Evolutionary conservation across 768 basidiomycete species (phyloP), one percentile per base, ranked within the genome.

Genomic region (Leccinum truebloodii): DNA sequence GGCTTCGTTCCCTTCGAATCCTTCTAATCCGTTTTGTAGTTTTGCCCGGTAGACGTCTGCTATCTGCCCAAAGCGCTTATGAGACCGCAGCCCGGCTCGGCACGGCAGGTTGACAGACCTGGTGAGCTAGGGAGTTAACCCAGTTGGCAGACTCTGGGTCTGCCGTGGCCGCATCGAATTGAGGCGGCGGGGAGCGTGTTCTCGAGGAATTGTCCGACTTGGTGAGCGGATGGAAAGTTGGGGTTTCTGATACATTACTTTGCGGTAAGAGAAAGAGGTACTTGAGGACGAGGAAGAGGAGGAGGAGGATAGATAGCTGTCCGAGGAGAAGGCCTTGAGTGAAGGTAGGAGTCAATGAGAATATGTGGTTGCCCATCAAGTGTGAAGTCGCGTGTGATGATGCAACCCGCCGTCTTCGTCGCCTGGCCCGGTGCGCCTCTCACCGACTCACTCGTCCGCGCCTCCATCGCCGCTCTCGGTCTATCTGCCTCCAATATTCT

Each of bases 261-360:
- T 85, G 80, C 6, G 91, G 86, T 67, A 97, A 93, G 63, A 99
- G 88, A 71, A 99, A 97, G 59, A 98, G 87, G 77, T 97, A 98
- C 71, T 92, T 92, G 76, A 99, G 86, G 71, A 99, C 84, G 63
- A 95, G 77, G 52, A 80, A 81, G 30, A 92, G 81, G 52, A 95
- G 81, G 54, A 89, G 68, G 49, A 94, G 79, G 67, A 99, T 88
- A 26, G 94, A 95, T 22, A 93, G 80, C 74, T 98, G 96, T 59
- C 96, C 96, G 49, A 98, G 76, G 41, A 99, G 79, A 37, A 99
- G 84, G 16, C 96, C 96, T 71, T 98, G 95, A 0, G 95, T 97
- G 76, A 99, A 99, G 1, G 93, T 95, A 22, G 90, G 92, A 66
- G 90, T 86, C 48, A 92, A 79, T 37, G 87, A 86, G 66, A 91